Conservation (phyloP, 495 filamentous ascomycete species). For the Xylaria scruposa region DNA sequence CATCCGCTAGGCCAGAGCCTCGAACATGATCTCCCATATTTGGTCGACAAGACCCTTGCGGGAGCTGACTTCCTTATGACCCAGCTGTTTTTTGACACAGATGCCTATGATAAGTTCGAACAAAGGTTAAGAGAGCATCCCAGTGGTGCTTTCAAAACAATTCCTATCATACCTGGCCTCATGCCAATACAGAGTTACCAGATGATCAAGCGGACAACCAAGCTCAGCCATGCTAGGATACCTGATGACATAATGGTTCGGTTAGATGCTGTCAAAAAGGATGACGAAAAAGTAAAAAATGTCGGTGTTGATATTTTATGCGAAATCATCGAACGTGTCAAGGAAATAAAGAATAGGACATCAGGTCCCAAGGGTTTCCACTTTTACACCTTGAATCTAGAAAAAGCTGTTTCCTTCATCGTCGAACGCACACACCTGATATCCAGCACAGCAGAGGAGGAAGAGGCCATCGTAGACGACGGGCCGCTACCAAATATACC, state of each 20-base stretch:
- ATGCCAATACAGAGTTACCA: constrained; percentile 98
- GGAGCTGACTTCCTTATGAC: constrained; percentile 99
- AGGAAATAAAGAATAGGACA: constrained; percentile 59
- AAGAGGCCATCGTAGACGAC: constrained; percentile 54
- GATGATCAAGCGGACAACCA: constrained; percentile 93
- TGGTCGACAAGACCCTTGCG: constrained; percentile 88
- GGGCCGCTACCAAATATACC: constrained; percentile 52
- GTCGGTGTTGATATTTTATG: constrained; percentile 73
- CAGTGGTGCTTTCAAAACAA: constrained; percentile 84
- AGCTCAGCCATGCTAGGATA: constrained; percentile 86
- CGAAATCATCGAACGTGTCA: constrained; percentile 74
- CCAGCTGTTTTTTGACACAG: constrained; percentile 93
- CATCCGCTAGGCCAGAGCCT: constrained; percentile 79
- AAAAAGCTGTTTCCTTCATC: constrained; percentile 94
- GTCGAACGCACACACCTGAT: constrained; percentile 87
- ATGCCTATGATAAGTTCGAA: constrained; percentile 83
- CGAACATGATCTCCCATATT: constrained; percentile 81
- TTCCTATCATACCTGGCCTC: constrained; percentile 90
- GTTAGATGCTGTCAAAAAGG: constrained; percentile 80
- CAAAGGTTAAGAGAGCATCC: constrained; percentile 77
- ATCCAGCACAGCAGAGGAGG: constrained; percentile 57
- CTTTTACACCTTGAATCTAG: constrained; percentile 96
- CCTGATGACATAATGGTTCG: constrained; percentile 71
- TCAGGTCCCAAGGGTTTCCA: constrained; percentile 80
- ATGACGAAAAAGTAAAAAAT: constrained; percentile 89